Evolutionary conservation across 441 rosid genomes (phyloP).

Genomic region (Brassica hybrid): DNA sequence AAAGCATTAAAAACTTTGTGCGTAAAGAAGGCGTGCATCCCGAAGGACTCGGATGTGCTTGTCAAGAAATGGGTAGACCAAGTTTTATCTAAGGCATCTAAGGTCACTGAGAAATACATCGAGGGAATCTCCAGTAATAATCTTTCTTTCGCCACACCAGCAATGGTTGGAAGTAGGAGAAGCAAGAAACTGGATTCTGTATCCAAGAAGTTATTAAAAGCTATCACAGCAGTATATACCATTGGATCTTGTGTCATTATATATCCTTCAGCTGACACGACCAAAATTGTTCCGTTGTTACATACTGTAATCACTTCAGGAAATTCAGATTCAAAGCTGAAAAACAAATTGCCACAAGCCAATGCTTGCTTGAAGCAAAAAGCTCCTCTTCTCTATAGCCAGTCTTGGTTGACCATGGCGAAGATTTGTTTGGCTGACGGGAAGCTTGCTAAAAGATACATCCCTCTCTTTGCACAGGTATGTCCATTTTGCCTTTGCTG

Average conservation of each 20-base stretch:
- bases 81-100: slow-evolving; percentile 68
- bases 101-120: slow-evolving; percentile 70
- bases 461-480: slow-evolving; percentile 96
- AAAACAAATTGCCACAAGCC: slow-evolving; percentile 60
- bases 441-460: slow-evolving; percentile 87
- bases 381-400: slow-evolving; percentile 76
- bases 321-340: slow-evolving; percentile 65
- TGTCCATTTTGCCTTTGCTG: slow-evolving; percentile 34
- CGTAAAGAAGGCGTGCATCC: slow-evolving; percentile 65
- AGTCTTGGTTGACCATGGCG: slow-evolving; percentile 93
- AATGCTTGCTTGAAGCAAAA: slow-evolving; percentile 64
- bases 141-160: slow-evolving; percentile 66
- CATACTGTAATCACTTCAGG: slow-evolving; percentile 84
- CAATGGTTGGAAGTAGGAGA: slow-evolving; percentile 58
- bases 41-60: slow-evolving; percentile 69
- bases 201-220: slow-evolving; percentile 55
- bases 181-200: slow-evolving; percentile 50
- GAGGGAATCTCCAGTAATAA: slow-evolving; percentile 50
- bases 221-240: slow-evolving; percentile 74
- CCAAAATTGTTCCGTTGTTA: slow-evolving; percentile 66
- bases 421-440: slow-evolving; percentile 91
- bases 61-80: slow-evolving; percentile 75
- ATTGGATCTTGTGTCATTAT: slow-evolving; percentile 76
- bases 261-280: slow-evolving; percentile 76
- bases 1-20: slow-evolving; percentile 91